Evolutionary conservation across 2,329 filamentous ascomycete species (phyloP).

Genomic region (Thielaviopsis populi): DNA sequence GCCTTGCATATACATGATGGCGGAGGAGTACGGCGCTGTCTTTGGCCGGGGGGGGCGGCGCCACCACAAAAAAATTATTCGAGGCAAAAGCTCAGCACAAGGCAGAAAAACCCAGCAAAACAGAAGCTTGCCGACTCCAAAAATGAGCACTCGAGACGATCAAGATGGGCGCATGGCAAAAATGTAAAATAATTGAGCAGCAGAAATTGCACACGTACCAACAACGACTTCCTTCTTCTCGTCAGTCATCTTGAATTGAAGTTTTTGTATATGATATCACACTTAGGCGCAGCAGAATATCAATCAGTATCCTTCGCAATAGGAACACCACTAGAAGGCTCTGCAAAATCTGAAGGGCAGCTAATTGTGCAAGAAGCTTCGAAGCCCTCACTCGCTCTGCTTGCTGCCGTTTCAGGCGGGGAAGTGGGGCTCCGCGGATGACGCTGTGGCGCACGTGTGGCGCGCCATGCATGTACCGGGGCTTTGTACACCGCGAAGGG

Average conservation of each 20-base stretch:
- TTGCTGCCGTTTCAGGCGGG: slow-evolving; percentile 15
- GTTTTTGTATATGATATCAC: slow-evolving; percentile 12
- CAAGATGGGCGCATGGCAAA: neutral
- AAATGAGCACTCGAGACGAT: neutral
- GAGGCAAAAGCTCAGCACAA: neutral
- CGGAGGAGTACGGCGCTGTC: neutral
- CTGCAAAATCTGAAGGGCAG: slow-evolving; percentile 17
- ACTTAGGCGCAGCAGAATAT: slow-evolving; percentile 13
- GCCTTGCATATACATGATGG: neutral
- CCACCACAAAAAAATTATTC: neutral
- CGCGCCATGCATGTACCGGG: neutral
- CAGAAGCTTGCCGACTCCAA: neutral
- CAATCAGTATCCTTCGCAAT: neutral
- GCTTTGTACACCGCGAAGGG: neutral
- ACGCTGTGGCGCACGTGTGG: slow-evolving; percentile 15
- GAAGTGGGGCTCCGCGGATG: slow-evolving; percentile 15
- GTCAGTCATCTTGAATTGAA: slow-evolving; percentile 29
- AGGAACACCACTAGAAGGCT: slow-evolving; percentile 18
- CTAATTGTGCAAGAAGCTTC: slow-evolving; percentile 15
- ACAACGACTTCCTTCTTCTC: slow-evolving; percentile 30
- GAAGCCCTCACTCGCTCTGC: slow-evolving; percentile 9
- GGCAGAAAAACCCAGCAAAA: neutral
- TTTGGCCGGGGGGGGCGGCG: slow-evolving; percentile 10
- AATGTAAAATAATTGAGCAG: neutral
- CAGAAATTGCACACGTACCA: slow-evolving; percentile 20